phyloP scores from a whole-genome alignment of 192 early-diverging fungal genomes.

The Podila minutissima region DNA sequence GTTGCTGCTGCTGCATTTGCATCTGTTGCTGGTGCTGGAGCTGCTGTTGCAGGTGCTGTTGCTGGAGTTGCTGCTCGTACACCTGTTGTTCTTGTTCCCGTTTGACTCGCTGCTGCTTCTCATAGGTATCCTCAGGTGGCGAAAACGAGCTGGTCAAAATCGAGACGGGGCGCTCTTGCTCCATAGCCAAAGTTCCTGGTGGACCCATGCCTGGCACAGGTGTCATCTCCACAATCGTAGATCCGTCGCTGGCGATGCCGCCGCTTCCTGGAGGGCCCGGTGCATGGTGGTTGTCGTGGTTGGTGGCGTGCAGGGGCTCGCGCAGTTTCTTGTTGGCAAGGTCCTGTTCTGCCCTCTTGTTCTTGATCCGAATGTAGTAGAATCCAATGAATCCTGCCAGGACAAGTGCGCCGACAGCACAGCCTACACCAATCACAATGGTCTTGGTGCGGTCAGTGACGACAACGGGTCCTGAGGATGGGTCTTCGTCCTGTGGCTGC shows the following conservation, averaged over 20 bases:
- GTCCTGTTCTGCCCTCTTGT: conserved; percentile 28
- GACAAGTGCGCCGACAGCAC: conserved; percentile 28
- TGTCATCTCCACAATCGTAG: neutral
- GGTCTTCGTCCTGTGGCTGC: neutral
- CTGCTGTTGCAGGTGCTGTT: conserved; percentile 19
- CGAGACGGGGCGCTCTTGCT: conserved; percentile 18
- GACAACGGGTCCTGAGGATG: conserved; percentile 9
- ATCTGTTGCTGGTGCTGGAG: conserved; percentile 24
- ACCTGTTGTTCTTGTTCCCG: conserved; percentile 1
- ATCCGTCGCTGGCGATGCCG: neutral
- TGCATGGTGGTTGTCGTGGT: neutral
- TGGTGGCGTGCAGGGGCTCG: conserved; percentile 9
- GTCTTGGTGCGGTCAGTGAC: conserved; percentile 32
- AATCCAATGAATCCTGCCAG: conserved; percentile 38
- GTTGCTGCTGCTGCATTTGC: conserved; percentile 28
- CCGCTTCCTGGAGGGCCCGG: too few relatives aligned
- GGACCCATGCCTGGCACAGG: neutral
- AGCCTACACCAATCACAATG: conserved; percentile 43
- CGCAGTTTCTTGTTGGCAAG: conserved; percentile 11
- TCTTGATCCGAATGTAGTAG: conserved; percentile 36
- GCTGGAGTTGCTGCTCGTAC: conserved; percentile 14
- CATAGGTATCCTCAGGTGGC: conserved; percentile 10
- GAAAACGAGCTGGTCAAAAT: conserved; percentile 33
- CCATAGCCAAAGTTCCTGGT: neutral
- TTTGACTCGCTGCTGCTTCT: neutral